Conservation (phyloP, 2,329 filamentous ascomycete species). For the Corynespora cassiicola region DNA sequence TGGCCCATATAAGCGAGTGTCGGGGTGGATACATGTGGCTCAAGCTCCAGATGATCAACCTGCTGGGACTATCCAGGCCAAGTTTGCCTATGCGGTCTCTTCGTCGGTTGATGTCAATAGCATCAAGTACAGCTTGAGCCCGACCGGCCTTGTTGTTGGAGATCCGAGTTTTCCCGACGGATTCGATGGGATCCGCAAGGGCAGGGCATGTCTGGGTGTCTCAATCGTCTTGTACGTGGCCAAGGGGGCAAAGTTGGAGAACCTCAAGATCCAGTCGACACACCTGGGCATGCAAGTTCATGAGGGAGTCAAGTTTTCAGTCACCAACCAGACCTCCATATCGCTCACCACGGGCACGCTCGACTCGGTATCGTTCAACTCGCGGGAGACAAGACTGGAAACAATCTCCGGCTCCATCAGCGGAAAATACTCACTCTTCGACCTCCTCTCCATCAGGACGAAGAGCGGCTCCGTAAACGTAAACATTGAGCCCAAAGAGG, state of each 20-base stretch:
- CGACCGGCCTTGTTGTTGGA: conserved; percentile 32
- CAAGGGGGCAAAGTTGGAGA: conserved; percentile 36
- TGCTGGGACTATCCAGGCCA: conserved; percentile 42
- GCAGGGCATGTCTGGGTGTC: conserved; percentile 45
- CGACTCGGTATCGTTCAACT: conserved; percentile 41
- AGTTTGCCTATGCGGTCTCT: conserved; percentile 46
- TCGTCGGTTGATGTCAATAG: conserved; percentile 34
- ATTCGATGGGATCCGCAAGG: conserved; percentile 28
- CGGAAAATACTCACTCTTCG: conserved; percentile 49
- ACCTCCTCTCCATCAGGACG: conserved; percentile 49
- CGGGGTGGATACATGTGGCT: conserved; percentile 48
- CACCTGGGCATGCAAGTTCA: conserved; percentile 49
- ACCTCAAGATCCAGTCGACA: conserved; percentile 40
- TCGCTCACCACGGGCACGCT: conserved; percentile 42
- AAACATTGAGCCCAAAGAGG: conserved; percentile 46
- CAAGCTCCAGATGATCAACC: conserved; percentile 42
- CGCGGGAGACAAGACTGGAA: conserved; percentile 48
- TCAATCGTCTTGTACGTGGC: conserved; percentile 46
- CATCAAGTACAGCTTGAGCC: conserved; percentile 33
- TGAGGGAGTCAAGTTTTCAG: conserved; percentile 34
- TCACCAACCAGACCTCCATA: conserved; percentile 40
- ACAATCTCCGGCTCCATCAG: conserved; percentile 49
- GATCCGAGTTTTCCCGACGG: conserved; percentile 29
- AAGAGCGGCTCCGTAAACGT: conserved; percentile 50
- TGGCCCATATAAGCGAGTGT: conserved; percentile 39